Evolutionary conservation across 2,329 filamentous ascomycete genomes (phyloP), one percentile per base, ranked within the genome.

Genomic region (Aspergillus phoenicis): DNA sequence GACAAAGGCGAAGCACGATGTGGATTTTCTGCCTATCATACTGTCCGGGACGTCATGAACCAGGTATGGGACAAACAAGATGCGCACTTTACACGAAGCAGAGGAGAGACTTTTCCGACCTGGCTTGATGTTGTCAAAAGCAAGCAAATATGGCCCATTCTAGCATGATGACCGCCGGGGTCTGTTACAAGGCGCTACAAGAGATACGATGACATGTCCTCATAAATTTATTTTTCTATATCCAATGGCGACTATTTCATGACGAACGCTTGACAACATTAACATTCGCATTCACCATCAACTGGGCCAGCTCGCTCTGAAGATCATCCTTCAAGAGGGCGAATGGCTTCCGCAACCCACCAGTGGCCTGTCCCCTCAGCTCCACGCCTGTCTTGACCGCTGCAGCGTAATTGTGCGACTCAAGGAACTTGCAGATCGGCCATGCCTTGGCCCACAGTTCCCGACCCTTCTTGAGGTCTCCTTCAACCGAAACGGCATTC

Each of bases 361-460:
- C 82, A 0, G 82, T 83, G 45, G 72, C 68, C 67, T 75, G 76
- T 0, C 81, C 81, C 30, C 74, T 75, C 52, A 83, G 59, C 67
- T 83, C 81, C 69, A 83, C 78, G 0, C 77, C 82, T 0, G 82
- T 83, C 75, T 84, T 84, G 8, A 83, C 76, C 6, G 79, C 80
- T 5, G 78, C 71, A 0, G 76, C 72, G 61, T 84, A 84, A 57
- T 82, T 82, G 52, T 82, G 73, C 4, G 77, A 73, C 68, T 84
- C 82, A 5, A 84, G 65, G 45, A 83, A 81, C 67, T 81, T 81
- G 72, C 82, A 83, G 5, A 83, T 70, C 1, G 82, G 82, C 60
- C 74, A 83, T 5, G 81, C 80, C 71, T 81, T 82, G 15, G 71
- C 68, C 82, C 82, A 84, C 11, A 83, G 54, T 70, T 81, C 77